A percentile compares a stretch with the other conserved stretches of the same genome.
These are phyloP conservation scores for Hemileia vastatrix DNA, from an alignment of 1,284 basidiomycete species.

Conservation along the genomic window DNA sequence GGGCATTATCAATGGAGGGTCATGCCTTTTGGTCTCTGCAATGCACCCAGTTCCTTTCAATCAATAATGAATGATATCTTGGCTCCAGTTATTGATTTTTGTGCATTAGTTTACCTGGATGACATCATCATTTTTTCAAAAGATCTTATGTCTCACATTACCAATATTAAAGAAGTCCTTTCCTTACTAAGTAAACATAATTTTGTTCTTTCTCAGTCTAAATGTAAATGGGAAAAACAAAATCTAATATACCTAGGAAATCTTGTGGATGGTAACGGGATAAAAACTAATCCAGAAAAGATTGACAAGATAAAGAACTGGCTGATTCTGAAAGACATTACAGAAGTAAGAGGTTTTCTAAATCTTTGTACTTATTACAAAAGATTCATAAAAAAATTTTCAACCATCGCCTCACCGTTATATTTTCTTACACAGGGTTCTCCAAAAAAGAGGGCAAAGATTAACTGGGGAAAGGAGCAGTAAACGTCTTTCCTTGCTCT, in stretches of 20 bases:
- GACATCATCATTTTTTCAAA: constrained; percentile 25
- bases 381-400: background rate
- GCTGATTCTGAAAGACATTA: background rate
- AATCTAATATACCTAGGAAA: background rate
- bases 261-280: background rate
- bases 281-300: background rate
- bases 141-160: no score
- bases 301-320: background rate
- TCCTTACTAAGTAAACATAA: no score
- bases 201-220: no score
- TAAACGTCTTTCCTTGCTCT: background rate
- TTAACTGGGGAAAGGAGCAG: constrained; percentile 1
- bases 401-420: background rate
- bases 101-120: constrained; percentile 22
- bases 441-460: background rate
- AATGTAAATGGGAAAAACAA: background rate
- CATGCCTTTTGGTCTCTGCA: constrained; percentile 24
- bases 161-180: no score
- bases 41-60: constrained; percentile 26
- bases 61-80: constrained; percentile 24
- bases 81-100: background rate
- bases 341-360: constrained; percentile 4
- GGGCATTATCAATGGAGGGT: constrained; percentile 12
- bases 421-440: constrained; percentile 3
- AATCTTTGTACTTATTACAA: constrained; percentile 6